Conservation (phyloP, 2,329 filamentous ascomycete species). For the Aspergillus neoniger region DNA sequence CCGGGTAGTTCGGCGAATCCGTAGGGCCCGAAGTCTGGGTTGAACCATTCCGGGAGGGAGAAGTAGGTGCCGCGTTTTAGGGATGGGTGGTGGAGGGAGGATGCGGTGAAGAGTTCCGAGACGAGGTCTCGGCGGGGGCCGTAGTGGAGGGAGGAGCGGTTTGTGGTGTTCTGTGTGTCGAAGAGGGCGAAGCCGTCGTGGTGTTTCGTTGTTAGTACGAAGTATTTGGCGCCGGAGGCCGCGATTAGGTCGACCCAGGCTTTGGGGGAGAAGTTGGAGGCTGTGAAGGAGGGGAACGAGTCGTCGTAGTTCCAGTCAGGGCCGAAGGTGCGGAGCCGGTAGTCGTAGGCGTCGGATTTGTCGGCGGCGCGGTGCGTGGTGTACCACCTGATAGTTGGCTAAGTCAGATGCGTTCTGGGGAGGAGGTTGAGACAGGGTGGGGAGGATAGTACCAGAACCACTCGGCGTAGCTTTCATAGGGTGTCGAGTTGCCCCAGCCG, state of each 20-base stretch:
- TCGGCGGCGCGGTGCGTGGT: constrained; percentile 46
- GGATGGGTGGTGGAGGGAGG: constrained; percentile 45
- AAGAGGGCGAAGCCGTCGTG: constrained; percentile 53
- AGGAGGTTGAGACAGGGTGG: too few species aligned
- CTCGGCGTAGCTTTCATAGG: constrained; percentile 45
- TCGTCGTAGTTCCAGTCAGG: constrained; percentile 58
- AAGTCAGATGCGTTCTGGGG: background rate
- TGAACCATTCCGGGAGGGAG: constrained; percentile 51
- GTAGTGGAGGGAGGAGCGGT: constrained; percentile 44
- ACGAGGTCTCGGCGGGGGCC: constrained; percentile 45
- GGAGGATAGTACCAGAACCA: constrained; percentile 27
- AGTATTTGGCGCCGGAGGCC: constrained; percentile 54
- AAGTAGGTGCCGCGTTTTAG: constrained; percentile 50
- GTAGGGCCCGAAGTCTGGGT: constrained; percentile 45
- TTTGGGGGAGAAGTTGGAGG: constrained; percentile 52
- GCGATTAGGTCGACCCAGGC: constrained; percentile 58
- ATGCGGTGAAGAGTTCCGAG: constrained; percentile 48
- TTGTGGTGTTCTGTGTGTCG: constrained; percentile 44
- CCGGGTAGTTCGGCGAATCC: constrained; percentile 35
- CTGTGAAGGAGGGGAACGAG: constrained; percentile 57
- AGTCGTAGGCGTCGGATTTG: constrained; percentile 48
- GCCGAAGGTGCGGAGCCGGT: constrained; percentile 56
- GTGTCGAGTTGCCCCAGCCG: constrained; percentile 53
- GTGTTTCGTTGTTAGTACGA: constrained; percentile 49
- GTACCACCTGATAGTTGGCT: constrained; percentile 48